Base-by-base conservation (phyloP, 2,329 filamentous ascomycete genomes). In the Alternaria arbusti region DNA sequence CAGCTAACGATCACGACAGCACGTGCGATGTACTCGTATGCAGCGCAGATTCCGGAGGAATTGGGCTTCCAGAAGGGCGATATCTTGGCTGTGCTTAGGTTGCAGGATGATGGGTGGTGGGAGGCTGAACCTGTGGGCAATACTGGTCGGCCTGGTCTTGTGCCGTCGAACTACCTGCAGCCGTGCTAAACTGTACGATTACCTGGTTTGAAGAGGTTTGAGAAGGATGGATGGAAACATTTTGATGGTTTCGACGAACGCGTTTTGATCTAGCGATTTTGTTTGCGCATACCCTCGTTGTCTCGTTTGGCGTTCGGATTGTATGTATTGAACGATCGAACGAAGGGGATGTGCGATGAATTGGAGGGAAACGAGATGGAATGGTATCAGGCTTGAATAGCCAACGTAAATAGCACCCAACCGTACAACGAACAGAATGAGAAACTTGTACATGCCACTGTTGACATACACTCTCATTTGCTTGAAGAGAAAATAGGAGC, bases 91-190 rank as follows among this genome's bases (percentile, higher is more conserved):
- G 90, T 99, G 13, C 84, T 97, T 50, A 87, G 94, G 64, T 89
- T 97, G 74, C 96, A 99, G 81, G 96, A 99, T 78, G 96, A 99
- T 77, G 96, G 96, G 20, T 99, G 96, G 96, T 99, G 96, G 96
- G 96, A 99, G 83, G 96, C 96, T 12, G 95, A 97, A 80, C 88
- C 97, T 44, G 92, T 94, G 49, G 90, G 90, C 20, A 85, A 84
- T 71, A 82, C 82, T 44, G 84, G 84, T 9, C 78, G 82, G 44
- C 79, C 85, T 15, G 89, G 89, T 23, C 80, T 91, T 70, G 89
- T 91, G 55, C 89, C 89, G 3, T 89, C 87, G 69, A 91, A 91
- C 78, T 91, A 91, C 73, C 76, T 91, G 59, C 88, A 90, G 79
- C 83, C 84, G 58, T 88, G 87, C 71, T 84, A 73, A 69, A 2